Evolutionary conservation across 2,329 filamentous ascomycete species (phyloP).

Genomic region (Biscogniauxia marginata): DNA sequence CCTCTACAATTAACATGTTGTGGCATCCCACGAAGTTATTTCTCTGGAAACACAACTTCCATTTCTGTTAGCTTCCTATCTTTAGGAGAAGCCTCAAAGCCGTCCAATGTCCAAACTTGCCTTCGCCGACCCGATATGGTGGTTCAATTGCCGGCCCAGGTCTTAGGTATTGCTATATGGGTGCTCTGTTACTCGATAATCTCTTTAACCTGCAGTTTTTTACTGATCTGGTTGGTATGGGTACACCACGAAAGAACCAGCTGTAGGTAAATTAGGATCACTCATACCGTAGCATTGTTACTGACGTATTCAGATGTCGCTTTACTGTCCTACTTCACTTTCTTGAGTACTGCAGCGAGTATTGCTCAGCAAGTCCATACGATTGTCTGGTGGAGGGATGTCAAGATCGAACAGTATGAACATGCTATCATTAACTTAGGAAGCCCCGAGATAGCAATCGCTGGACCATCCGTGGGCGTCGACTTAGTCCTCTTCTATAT

Average conservation of each 20-base stretch:
- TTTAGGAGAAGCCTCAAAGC: background rate
- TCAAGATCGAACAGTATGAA: constrained; percentile 40
- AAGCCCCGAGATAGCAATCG: constrained; percentile 42
- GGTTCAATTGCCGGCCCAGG: constrained; percentile 35
- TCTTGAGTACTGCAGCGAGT: constrained; percentile 37
- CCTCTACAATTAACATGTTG: background rate
- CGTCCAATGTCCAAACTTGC: constrained; percentile 17
- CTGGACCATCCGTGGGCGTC: constrained; percentile 39
- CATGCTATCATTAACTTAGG: constrained; percentile 34
- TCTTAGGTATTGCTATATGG: constrained; percentile 31
- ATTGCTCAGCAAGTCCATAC: constrained; percentile 44
- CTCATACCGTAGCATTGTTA: background rate
- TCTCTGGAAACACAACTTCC: background rate
- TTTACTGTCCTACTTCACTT: constrained; percentile 37
- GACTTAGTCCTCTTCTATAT: constrained; percentile 48
- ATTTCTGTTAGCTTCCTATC: background rate
- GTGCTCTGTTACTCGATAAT: constrained; percentile 38
- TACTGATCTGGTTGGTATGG: constrained; percentile 39
- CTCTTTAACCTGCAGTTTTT: constrained; percentile 32
- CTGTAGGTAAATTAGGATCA: constrained; percentile 33
- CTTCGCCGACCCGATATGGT: constrained; percentile 32
- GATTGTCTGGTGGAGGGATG: constrained; percentile 38
- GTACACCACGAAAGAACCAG: constrained; percentile 40
- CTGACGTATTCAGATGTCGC: constrained; percentile 38
- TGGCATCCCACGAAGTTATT: background rate